Conservation (phyloP, 257 asterid genomes). For the Gentiana dahurica region DNA sequence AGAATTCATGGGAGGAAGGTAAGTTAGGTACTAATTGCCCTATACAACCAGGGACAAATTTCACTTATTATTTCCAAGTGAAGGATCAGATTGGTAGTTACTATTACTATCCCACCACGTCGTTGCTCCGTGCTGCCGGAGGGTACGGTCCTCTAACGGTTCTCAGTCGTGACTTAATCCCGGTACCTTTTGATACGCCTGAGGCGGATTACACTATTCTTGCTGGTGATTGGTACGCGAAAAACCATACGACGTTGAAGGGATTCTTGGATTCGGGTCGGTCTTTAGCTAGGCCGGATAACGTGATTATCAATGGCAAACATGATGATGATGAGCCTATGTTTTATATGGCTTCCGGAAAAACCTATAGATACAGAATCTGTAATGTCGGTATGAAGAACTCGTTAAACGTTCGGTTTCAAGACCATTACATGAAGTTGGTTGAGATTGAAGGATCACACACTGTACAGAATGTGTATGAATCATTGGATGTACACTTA, state of each 20-base stretch:
- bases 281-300: constrained; percentile 27
- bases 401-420: constrained; percentile 42
- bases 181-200: constrained; percentile 44
- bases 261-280: constrained; percentile 25
- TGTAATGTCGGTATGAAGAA: constrained; percentile 56
- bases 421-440: constrained; percentile 43
- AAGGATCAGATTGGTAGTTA: constrained; percentile 65
- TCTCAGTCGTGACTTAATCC: constrained; percentile 46
- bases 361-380: constrained; percentile 42
- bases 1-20: constrained; percentile 69
- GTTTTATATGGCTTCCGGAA: constrained; percentile 33
- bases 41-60: constrained; percentile 42
- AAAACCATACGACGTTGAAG: constrained; percentile 30
- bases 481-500: constrained; percentile 45
- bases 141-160: constrained; percentile 47
- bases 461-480: constrained; percentile 40
- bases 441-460: constrained; percentile 64
- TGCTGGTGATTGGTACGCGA: constrained; percentile 58
- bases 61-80: constrained; percentile 48
- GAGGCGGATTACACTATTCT: constrained; percentile 32
- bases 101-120: constrained; percentile 48
- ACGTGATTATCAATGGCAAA: constrained; percentile 47
- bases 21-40: constrained; percentile 50
- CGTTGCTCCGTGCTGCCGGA: constrained; percentile 55
- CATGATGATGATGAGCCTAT: constrained; percentile 27